Percentiles rank a stretch among this genome's conserved stretches.
phyloP scores from a whole-genome alignment of 768 basidiomycete genomes.

The Epithele typhae region DNA sequence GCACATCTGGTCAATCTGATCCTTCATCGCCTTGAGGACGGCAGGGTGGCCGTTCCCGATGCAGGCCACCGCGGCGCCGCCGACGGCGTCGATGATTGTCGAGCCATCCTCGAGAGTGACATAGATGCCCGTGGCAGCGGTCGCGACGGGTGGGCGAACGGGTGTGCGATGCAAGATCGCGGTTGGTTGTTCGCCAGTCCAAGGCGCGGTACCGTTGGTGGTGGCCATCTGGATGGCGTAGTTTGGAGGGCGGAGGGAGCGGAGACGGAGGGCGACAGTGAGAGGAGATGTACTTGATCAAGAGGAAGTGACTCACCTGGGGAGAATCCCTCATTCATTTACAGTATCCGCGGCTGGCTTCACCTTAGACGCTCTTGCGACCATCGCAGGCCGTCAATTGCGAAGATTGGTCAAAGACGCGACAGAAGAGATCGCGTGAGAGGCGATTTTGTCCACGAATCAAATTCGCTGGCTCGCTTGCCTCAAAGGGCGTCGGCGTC shows the following conservation, averaged over 20 bases:
- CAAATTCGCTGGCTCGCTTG: too few species aligned
- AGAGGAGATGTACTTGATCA: too few species aligned
- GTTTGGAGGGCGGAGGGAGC: background rate
- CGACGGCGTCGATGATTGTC: conserved; percentile 71
- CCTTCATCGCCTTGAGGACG: conserved; percentile 70
- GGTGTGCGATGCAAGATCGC: conserved; percentile 48
- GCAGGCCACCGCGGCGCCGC: conserved; percentile 82
- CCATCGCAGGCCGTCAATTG: too few species aligned
- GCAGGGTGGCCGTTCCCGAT: conserved; percentile 71
- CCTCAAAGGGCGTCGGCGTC: too few species aligned
- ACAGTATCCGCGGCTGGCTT: too few species aligned
- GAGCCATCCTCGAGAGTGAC: conserved; percentile 67
- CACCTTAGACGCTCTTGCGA: too few species aligned
- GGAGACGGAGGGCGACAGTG: too few species aligned
- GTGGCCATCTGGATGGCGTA: background rate
- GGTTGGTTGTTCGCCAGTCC: conserved; percentile 16
- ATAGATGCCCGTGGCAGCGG: conserved; percentile 63
- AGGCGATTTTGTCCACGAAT: too few species aligned
- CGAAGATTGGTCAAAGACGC: too few species aligned
- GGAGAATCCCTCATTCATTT: too few species aligned
- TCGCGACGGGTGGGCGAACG: conserved; percentile 69
- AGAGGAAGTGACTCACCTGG: too few species aligned
- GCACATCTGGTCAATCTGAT: conserved; percentile 72
- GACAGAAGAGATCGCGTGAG: too few species aligned
- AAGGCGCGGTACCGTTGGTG: conserved; percentile 6